Conservation (phyloP, 768 basidiomycete species). For the Trametes elegans region DNA sequence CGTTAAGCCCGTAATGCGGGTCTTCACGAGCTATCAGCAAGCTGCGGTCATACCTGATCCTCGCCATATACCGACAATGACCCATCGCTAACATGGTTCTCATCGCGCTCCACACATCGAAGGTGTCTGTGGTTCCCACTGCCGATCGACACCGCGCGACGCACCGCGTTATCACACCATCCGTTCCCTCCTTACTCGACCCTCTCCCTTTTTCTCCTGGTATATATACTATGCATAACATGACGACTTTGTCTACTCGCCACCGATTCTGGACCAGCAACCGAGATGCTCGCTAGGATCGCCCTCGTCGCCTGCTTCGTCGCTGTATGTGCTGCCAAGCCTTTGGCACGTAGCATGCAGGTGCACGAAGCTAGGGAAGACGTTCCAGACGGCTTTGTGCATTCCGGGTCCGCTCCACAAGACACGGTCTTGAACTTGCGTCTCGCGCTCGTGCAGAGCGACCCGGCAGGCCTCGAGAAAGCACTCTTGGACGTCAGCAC, state of each 20-base stretch:
- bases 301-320: constrained; percentile 22
- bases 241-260: background rate
- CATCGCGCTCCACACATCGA: constrained; percentile 6
- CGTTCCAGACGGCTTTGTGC: constrained; percentile 31
- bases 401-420: constrained; percentile 28
- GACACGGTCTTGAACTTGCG: constrained; percentile 36
- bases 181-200: background rate
- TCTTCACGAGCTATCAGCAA: background rate
- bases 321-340: constrained; percentile 22
- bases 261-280: background rate
- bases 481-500: constrained; percentile 37
- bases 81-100: background rate
- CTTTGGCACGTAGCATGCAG: constrained; percentile 23
- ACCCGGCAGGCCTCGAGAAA: constrained; percentile 37
- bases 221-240: background rate
- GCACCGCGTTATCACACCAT: background rate
- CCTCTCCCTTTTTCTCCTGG: background rate
- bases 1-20: background rate
- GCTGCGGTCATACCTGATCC: background rate
- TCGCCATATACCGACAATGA: constrained; percentile 6
- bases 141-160: background rate
- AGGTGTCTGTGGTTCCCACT: background rate
- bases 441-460: constrained; percentile 35
- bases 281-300: background rate
- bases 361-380: constrained; percentile 31